Evolutionary conservation across 1,284 basidiomycete species (phyloP).

Genomic region (Wallemia mellicola): DNA sequence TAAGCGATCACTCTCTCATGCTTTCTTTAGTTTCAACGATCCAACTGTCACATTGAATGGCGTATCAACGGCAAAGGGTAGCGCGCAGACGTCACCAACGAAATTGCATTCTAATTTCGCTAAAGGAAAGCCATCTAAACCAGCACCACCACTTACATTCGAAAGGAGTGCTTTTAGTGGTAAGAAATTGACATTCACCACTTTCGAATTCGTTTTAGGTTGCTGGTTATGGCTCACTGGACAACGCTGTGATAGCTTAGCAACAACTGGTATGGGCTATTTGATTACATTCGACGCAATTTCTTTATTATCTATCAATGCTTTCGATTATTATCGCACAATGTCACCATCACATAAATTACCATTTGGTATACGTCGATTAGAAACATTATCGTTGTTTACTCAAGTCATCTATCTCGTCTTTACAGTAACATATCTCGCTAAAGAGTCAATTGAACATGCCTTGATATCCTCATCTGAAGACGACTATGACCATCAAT

Average conservation of each 20-base stretch:
- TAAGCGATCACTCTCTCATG: constrained; percentile 1
- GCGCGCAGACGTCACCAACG: background rate
- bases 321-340: background rate
- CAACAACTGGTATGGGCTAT: constrained; percentile 71
- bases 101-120: background rate
- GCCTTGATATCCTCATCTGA: constrained; percentile 28
- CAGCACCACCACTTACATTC: background rate
- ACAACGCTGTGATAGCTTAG: constrained; percentile 58
- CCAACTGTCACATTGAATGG: background rate
- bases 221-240: constrained; percentile 57
- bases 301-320: background rate
- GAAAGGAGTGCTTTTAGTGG: background rate
- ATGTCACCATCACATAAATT: background rate
- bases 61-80: background rate
- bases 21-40: constrained; percentile 1
- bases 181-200: constrained; percentile 10
- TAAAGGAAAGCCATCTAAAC: too few relatives aligned
- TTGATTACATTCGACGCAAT: constrained; percentile 62
- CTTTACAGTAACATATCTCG: constrained; percentile 70
- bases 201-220: constrained; percentile 21
- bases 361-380: constrained; percentile 19
- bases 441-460: constrained; percentile 73
- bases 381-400: constrained; percentile 52
- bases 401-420: constrained; percentile 65
- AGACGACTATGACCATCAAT: constrained; percentile 23